Conservation (phyloP, 768 basidiomycete species). For the Nidularia sp. region DNA sequence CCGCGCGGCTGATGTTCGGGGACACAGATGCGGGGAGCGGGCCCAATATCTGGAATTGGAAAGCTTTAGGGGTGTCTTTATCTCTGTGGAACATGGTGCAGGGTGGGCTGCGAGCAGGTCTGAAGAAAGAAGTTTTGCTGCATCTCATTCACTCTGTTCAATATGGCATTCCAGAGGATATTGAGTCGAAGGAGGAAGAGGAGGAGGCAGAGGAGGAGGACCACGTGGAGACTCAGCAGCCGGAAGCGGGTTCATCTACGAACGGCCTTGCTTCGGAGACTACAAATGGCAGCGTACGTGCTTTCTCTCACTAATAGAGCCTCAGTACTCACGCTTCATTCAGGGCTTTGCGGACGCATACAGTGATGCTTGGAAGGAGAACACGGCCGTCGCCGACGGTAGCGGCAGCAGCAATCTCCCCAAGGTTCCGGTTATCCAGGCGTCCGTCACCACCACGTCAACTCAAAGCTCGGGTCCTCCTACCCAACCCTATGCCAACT, state of each 20-base stretch:
- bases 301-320: neutral
- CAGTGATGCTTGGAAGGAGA: constrained; percentile 61
- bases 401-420: constrained; percentile 1
- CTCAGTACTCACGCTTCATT: neutral
- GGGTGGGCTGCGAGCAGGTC: constrained; percentile 51
- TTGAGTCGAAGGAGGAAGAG: constrained; percentile 23
- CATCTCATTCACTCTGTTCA: constrained; percentile 57
- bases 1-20: constrained; percentile 55
- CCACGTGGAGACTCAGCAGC: neutral
- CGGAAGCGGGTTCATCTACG: no score
- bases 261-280: no score
- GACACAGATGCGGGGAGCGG: constrained; percentile 57
- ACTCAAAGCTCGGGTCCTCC: neutral
- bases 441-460: constrained; percentile 2
- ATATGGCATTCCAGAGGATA: constrained; percentile 39
- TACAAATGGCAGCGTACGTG: constrained; percentile 1
- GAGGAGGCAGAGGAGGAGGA: constrained; percentile 10
- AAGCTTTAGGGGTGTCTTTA: constrained; percentile 65
- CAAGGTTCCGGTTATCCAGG: constrained; percentile 4
- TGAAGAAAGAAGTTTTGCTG: constrained; percentile 60
- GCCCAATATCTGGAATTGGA: constrained; percentile 72
- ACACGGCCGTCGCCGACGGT: constrained; percentile 35
- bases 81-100: constrained; percentile 73
- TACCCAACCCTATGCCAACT: neutral
- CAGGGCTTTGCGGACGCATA: constrained; percentile 50